Base-by-base conservation (phyloP, 352 stramenopile species). In the Phytophthora constricta region DNA sequence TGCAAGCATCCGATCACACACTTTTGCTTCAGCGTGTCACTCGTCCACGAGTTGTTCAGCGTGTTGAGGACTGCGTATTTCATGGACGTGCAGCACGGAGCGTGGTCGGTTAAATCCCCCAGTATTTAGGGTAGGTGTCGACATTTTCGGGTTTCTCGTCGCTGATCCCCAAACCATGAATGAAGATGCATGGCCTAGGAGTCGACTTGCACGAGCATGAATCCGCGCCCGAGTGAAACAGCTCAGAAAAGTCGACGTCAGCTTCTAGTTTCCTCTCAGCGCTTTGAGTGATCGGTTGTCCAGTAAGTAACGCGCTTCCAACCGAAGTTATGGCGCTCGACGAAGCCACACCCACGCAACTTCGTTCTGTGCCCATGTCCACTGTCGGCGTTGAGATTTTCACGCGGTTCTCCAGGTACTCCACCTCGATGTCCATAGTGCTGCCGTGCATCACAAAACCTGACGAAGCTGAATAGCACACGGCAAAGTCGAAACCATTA, bases 21-120 rank as follows among this genome's bases (percentile, higher is more conserved):
- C 49, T 28, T 68, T 61, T 67, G 19, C 47, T 76, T 56, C 7
- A 62, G 39, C 2, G 27, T 31, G 1, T 52, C 33, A 14, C 64
- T 41, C n/a, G 42, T 63, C 62, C 62, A 71, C 20, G 43, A 60
- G 22, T 46, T 28, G 33, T 64, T 45, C 3, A 27, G 17, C 27
- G 57, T 72, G 52, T 76, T 58, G 23, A 72, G 58, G 16, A 62
- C 42, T 8, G 45, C 53, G 37, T 65, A 72, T 14, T 65, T 46
- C 27, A 63, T 53, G 5, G 46, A 58, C 1, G 52, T 58, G 43
- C 68, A 72, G 52, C 68, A 76, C 14, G 64, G 69, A 4, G 63
- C 58, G 4, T 58, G 43, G 16, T 49, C 41, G 3, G 58, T 28
- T n/a, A 68, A 41, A 37, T 62, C 2, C 62, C 67, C 28, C 65